These are phyloP conservation scores for Tetrapisispora phaffii DNA, from an alignment of 805 yeast species.

Conservation along the genomic window DNA sequence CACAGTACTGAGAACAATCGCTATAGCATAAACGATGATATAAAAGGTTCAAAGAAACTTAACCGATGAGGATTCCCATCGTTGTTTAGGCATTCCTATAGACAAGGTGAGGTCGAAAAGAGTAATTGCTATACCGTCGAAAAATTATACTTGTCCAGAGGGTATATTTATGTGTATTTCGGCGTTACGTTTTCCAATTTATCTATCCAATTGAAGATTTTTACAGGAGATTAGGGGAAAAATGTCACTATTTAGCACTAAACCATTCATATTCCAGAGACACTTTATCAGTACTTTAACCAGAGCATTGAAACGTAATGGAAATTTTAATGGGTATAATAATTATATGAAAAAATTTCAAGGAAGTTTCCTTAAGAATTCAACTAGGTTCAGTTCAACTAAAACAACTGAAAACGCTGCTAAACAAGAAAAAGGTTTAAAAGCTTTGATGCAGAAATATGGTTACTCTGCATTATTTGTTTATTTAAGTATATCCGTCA, in stretches of 20 bases:
- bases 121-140: too few relatives aligned
- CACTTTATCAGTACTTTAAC: neutral
- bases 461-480: conserved; percentile 89
- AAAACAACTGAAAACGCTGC: conserved; percentile 3
- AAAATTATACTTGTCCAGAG: too few relatives aligned
- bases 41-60: too few relatives aligned
- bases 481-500: conserved; percentile 56
- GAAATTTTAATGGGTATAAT: neutral
- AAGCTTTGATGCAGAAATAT: conserved; percentile 67
- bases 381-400: conserved; percentile 5
- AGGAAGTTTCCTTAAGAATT: neutral
- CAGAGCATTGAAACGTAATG: neutral
- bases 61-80: too few relatives aligned
- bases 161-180: too few relatives aligned
- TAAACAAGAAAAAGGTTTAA: conserved; percentile 29
- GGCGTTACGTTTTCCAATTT: neutral
- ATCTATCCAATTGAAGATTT: neutral
- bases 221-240: neutral
- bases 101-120: too few relatives aligned
- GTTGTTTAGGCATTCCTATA: too few relatives aligned
- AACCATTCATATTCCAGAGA: neutral
- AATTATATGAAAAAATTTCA: neutral
- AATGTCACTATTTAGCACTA: neutral
- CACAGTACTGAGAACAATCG: too few relatives aligned
- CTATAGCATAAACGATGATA: too few relatives aligned